Evolutionary conservation across 495 filamentous ascomycete genomes (phyloP), one percentile per base, ranked within the genome.

Genomic region (Tuber aestivum): DNA sequence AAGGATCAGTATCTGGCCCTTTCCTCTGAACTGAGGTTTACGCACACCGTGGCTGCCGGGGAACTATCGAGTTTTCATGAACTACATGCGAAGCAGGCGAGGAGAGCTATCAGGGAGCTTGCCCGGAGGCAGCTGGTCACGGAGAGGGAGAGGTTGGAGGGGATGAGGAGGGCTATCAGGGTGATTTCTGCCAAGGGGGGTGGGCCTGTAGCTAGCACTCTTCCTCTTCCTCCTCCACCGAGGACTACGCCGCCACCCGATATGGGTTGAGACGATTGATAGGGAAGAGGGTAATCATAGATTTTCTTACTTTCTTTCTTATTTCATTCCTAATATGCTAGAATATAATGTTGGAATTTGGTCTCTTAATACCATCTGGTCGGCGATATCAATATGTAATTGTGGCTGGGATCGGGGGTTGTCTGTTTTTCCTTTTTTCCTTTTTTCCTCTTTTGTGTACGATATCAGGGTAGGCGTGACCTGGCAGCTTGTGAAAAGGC

Each of bases 21-120:
- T 27, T 90, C 91, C 0, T 88, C 89, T 70, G 96, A 99, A 82
- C 84, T 99, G 32, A 85, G 92, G 45, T 97, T 96, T 83, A 97
- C 94, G 71, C 94, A 97, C 84, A 92, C 94, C 83, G 93, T 94
- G 16, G 94, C 97, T 9, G 95, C 96, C 20, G 87, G 89, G 12
- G 96, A 99, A 83, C 83, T 99, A 75, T 95, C 95, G 1, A 94
- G 93, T 3, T 98, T 95, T 92, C 93, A 97, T 80, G 93, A 95
- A 21, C 89, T 93, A 86, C 90, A 94, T 72, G 93, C 91, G 78
- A 89, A 89, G 78, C 88, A 93, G 84, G 94, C 92, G 3, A 86
- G 89, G 41, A 89, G 88, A 77, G 92, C 92, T 5, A 89, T 97
- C 50, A 88, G 87, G 76, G 88, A 92, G 23, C 89, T 97, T 80